phyloP scores from a whole-genome alignment of 192 early-diverging fungal species.

The Coemansia aciculifera region DNA sequence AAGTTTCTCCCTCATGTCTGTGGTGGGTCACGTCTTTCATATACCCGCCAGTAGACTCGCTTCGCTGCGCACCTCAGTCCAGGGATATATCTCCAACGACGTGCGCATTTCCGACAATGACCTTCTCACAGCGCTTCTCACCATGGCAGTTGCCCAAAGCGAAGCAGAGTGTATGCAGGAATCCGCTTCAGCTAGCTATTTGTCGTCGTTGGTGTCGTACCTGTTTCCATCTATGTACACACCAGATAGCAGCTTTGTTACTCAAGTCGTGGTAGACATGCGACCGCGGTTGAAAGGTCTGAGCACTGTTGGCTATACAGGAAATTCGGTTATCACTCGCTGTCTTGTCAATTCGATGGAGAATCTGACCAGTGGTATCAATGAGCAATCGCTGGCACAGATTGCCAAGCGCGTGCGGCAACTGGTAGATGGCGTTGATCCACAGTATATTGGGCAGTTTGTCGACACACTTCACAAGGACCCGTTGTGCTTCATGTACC shows the following conservation, averaged over 20 bases:
- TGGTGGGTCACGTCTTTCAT: constrained; percentile 18
- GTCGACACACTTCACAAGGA: neutral
- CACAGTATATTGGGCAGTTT: constrained; percentile 4
- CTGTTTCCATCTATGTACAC: neutral
- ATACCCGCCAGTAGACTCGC: neutral
- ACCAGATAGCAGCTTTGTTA: neutral
- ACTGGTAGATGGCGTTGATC: neutral
- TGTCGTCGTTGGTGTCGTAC: neutral
- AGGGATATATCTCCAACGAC: neutral
- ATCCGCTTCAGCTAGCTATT: neutral
- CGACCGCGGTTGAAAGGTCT: neutral
- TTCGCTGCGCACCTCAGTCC: neutral
- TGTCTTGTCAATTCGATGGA: neutral
- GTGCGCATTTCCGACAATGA: too few relatives aligned
- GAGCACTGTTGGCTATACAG: neutral
- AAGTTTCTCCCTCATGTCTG: neutral
- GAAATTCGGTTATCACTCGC: neutral
- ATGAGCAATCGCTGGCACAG: neutral
- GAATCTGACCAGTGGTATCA: neutral
- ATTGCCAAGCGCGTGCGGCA: neutral
- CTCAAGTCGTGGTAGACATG: neutral
- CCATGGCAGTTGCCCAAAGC: neutral
- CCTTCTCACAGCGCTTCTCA: neutral
- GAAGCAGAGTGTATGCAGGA: neutral
- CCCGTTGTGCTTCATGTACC: neutral